These are phyloP conservation scores for Dioscorea alata DNA, from an alignment of 106 monocot species.

Conservation along the genomic window DNA sequence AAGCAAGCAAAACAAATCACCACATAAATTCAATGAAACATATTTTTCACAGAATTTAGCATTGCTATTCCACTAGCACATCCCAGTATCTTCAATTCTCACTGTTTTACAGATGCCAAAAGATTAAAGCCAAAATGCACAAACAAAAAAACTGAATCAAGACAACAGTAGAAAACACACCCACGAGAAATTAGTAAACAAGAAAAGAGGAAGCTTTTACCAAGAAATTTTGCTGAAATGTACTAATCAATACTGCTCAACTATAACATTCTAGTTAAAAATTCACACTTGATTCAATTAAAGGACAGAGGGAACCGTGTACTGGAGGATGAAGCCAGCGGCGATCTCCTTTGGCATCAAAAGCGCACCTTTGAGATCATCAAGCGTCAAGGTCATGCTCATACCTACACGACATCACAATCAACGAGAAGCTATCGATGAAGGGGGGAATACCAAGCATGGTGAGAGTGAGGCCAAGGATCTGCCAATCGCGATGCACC, in stretches of 20 bases:
- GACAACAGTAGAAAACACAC: neutral
- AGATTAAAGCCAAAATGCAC: neutral
- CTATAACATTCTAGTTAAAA: neutral
- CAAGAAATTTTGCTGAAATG: neutral
- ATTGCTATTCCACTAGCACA: too few relatives aligned
- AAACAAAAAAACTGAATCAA: neutral
- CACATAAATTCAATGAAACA: too few relatives aligned
- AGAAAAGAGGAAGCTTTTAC: neutral
- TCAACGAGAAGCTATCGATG: neutral
- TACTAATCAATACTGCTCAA: too few relatives aligned
- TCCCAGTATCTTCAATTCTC: too few relatives aligned
- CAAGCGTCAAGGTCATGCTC: constrained; percentile 89
- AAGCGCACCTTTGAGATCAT: constrained; percentile 65
- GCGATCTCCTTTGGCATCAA: constrained; percentile 83
- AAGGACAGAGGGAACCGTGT: constrained; percentile 35
- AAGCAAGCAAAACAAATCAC: too few relatives aligned
- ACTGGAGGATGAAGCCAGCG: constrained; percentile 83
- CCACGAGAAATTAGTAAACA: too few relatives aligned
- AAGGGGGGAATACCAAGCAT: constrained; percentile 59
- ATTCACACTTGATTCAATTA: neutral
- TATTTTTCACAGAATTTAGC: too few relatives aligned
- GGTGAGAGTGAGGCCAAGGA: constrained; percentile 76
- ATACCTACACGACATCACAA: constrained; percentile 40
- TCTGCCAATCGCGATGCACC: constrained; percentile 53
- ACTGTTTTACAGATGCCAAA: neutral